Base-by-base conservation (phyloP, 139 green algal genomes). In the Closterium sp. region DNA sequence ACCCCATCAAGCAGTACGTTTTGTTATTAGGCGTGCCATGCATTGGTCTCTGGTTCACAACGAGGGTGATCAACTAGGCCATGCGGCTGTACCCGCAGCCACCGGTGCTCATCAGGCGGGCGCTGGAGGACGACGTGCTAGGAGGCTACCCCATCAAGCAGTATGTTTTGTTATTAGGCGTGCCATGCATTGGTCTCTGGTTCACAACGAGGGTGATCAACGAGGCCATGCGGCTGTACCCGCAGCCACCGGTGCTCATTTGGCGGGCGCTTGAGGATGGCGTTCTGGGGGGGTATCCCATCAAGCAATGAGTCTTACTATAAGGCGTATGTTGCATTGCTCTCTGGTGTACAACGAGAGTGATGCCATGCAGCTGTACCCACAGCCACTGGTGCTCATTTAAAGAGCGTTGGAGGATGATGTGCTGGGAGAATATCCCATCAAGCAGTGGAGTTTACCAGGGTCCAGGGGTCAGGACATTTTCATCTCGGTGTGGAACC, bases 211-310 rank as follows among this genome's bases (percentile, higher is more conserved):
- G n/a, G 83, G 38, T 64, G 38, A 33, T 85, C 3, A 31, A 31
- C 81, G 81, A 87, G 30, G 30, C 84, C n/a, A 87, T 87, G 84
- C 23, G 84, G 28, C 19, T 87, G 28, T 99, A 99, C 96, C 97
- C 97, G 16, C 97, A 99, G 95, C 97, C 97, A 21, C 97, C 97
- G 8, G 97, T 99, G 90, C 97, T 99, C 76, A 98, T 99, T 88
- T 94, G 97, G 30, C 87, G 97, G 4, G 95, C 95, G 21, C 32
- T 97, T 34, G 90, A 96, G 90, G 94, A 96, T 36, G 94, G 96
- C 86, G 85, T 89, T 1, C 84, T 96, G 7, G 93, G 84, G 30
- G 95, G 94, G 25, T 96, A 88, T 85, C 84, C 88, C 30, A 89
- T 95, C 34, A 93, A 90, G 3, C 16, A 85, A 84, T 93, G 35